Conservation (phyloP, 129 eudicot genomes). For the Tanacetum coccineum region DNA sequence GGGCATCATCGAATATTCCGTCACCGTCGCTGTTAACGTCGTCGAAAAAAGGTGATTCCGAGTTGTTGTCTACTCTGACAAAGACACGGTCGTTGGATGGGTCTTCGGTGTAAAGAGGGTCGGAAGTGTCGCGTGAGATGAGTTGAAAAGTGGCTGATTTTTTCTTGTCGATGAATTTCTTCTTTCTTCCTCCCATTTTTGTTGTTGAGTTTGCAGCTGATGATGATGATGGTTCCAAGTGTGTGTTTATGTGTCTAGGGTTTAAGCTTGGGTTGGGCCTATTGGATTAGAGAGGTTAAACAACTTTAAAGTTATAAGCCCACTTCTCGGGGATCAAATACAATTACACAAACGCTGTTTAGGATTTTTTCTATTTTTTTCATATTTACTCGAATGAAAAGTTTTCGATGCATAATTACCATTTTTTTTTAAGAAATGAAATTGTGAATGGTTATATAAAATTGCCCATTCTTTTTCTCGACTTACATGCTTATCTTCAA, state of each 20-base stretch:
- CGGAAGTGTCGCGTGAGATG: conserved; percentile 79
- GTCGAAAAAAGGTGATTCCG: conserved; percentile 41
- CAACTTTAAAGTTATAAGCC: no score
- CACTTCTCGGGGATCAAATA: no score
- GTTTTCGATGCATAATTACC: no score
- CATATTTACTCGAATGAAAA: no score
- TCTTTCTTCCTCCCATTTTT: conserved; percentile 70
- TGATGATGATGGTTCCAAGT: not conserved
- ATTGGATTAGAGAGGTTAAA: no score
- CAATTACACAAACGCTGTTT: no score
- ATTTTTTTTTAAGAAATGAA: no score
- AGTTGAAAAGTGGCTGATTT: conserved; percentile 83
- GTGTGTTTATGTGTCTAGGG: conserved; percentile 10
- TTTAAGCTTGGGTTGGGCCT: conserved; percentile 11
- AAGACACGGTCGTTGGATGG: conserved; percentile 74
- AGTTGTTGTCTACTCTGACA: conserved; percentile 74
- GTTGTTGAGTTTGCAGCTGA: conserved; percentile 1
- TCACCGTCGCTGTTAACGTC: conserved; percentile 25
- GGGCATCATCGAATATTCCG: conserved; percentile 61
- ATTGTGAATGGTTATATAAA: no score
- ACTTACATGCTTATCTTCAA: no score
- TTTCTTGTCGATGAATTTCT: conserved; percentile 92
- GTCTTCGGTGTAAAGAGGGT: conserved; percentile 55
- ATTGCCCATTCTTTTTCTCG: no score
- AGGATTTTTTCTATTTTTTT: no score